phyloP scores from a whole-genome alignment of 2,329 filamentous ascomycete species.

The Colletotrichum gigasporum region DNA sequence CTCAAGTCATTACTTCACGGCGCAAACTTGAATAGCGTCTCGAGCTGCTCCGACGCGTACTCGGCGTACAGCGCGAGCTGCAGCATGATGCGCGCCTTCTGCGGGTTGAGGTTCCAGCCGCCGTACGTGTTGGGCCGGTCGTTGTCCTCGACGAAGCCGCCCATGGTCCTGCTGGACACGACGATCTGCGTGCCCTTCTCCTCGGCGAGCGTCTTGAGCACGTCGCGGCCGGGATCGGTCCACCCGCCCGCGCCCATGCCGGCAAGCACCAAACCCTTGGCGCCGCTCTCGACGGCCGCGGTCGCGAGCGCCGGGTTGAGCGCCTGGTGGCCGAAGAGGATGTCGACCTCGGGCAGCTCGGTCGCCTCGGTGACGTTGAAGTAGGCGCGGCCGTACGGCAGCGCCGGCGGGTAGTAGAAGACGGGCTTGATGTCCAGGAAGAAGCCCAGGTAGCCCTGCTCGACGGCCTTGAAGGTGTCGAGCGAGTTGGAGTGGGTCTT shows the following conservation, averaged over 20 bases:
- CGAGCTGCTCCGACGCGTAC: slow-evolving; percentile 23
- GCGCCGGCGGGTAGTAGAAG: slow-evolving; percentile 66
- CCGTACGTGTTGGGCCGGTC: slow-evolving; percentile 52
- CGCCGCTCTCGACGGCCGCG: slow-evolving; percentile 58
- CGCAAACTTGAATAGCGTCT: slow-evolving; percentile 26
- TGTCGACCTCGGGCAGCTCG: slow-evolving; percentile 62
- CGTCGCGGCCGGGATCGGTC: slow-evolving; percentile 47
- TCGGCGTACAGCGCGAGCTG: slow-evolving; percentile 45
- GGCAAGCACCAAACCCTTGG: slow-evolving; percentile 64
- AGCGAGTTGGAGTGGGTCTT: slow-evolving; percentile 72
- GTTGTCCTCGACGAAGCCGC: slow-evolving; percentile 58
- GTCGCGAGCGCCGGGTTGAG: slow-evolving; percentile 57
- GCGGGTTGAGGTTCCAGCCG: slow-evolving; percentile 62
- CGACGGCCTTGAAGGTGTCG: slow-evolving; percentile 68
- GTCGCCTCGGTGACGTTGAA: slow-evolving; percentile 49
- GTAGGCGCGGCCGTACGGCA: slow-evolving; percentile 55
- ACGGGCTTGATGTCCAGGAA: slow-evolving; percentile 67
- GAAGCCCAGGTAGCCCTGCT: slow-evolving; percentile 65
- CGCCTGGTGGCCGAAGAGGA: slow-evolving; percentile 65
- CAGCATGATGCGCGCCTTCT: slow-evolving; percentile 63
- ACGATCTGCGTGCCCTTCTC: slow-evolving; percentile 59
- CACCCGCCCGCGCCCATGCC: slow-evolving; percentile 64
- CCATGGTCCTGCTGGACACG: slow-evolving; percentile 59
- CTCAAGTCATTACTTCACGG: background rate
- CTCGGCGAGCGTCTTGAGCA: slow-evolving; percentile 53